Conservation (phyloP, 805 yeast genomes). For the Ogataea ganodermae region DNA sequence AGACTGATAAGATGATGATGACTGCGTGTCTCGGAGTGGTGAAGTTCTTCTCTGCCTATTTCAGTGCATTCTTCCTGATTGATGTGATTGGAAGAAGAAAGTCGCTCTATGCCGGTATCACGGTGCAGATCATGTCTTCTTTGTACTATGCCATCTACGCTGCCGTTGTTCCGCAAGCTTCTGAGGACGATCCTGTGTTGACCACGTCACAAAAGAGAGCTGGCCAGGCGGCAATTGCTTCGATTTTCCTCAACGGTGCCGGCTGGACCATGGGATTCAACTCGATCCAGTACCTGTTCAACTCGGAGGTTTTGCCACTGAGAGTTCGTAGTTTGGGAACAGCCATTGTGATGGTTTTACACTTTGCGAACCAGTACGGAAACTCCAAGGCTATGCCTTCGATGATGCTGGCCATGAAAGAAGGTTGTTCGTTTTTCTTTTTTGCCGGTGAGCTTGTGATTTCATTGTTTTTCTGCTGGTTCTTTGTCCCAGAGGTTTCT, state of each 20-base stretch:
- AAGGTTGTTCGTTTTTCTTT: slow-evolving; percentile 54
- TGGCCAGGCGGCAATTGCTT: slow-evolving; percentile 51
- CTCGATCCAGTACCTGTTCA: slow-evolving; percentile 54
- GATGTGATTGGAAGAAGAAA: slow-evolving; percentile 55
- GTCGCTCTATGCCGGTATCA: slow-evolving; percentile 51
- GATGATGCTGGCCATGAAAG: slow-evolving; percentile 48
- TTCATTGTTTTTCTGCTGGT: slow-evolving; percentile 49
- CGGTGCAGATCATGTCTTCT: slow-evolving; percentile 43
- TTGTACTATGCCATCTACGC: slow-evolving; percentile 51
- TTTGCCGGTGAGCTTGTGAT: slow-evolving; percentile 45
- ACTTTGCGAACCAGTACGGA: slow-evolving; percentile 58
- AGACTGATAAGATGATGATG: slow-evolving; percentile 42
- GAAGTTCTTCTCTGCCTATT: slow-evolving; percentile 50
- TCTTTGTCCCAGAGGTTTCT: slow-evolving; percentile 51
- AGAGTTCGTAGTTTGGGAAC: slow-evolving; percentile 51
- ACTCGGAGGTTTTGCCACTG: slow-evolving; percentile 57
- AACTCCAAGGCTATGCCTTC: slow-evolving; percentile 56
- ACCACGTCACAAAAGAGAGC: slow-evolving; percentile 39
- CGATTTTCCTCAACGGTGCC: slow-evolving; percentile 50
- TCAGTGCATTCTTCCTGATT: slow-evolving; percentile 54
- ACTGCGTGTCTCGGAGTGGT: slow-evolving; percentile 57
- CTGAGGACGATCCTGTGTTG: slow-evolving; percentile 33
- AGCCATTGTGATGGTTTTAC: slow-evolving; percentile 54
- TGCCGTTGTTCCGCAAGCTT: slow-evolving; percentile 46
- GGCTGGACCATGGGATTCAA: slow-evolving; percentile 66